Evolutionary conservation across 768 basidiomycete species (phyloP).

Genomic region (Galerina marginata): DNA sequence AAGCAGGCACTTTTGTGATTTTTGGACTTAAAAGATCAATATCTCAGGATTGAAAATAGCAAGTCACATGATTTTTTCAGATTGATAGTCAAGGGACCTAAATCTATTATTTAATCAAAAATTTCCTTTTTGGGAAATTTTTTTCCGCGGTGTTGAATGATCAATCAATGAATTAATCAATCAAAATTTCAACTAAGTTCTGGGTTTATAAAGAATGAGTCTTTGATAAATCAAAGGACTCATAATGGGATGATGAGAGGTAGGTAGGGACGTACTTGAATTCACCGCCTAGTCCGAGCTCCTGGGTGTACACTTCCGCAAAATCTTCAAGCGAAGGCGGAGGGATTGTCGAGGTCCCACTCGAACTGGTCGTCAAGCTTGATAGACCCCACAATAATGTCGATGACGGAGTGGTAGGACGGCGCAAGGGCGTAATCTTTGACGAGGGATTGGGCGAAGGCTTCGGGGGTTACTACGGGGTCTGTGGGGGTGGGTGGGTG

Average conservation of each 20-base stretch:
- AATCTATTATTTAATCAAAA: too few relatives aligned
- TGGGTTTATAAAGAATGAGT: too few relatives aligned
- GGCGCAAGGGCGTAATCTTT: constrained; percentile 86
- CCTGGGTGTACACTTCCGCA: constrained; percentile 83
- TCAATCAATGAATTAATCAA: too few relatives aligned
- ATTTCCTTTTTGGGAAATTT: too few relatives aligned
- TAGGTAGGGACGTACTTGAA: constrained; percentile 80
- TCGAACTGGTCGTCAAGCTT: constrained; percentile 97
- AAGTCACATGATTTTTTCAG: too few relatives aligned
- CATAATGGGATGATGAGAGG: not conserved
- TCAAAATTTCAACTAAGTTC: too few relatives aligned
- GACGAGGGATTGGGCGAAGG: constrained; percentile 88
- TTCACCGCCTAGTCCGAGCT: constrained; percentile 89
- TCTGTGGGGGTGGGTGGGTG: constrained; percentile 50
- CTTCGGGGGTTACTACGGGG: constrained; percentile 85
- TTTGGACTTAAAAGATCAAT: too few relatives aligned
- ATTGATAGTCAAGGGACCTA: too few relatives aligned
- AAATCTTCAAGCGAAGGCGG: constrained; percentile 91
- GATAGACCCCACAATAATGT: constrained; percentile 91
- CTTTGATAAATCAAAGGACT: too few relatives aligned
- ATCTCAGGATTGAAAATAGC: too few relatives aligned
- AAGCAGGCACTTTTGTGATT: too few relatives aligned
- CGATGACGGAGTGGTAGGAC: constrained; percentile 72
- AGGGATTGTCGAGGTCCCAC: constrained; percentile 88
- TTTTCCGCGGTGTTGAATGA: too few relatives aligned